phyloP scores from a whole-genome alignment of 306 rosid species.

The Quercus agrifolia region DNA sequence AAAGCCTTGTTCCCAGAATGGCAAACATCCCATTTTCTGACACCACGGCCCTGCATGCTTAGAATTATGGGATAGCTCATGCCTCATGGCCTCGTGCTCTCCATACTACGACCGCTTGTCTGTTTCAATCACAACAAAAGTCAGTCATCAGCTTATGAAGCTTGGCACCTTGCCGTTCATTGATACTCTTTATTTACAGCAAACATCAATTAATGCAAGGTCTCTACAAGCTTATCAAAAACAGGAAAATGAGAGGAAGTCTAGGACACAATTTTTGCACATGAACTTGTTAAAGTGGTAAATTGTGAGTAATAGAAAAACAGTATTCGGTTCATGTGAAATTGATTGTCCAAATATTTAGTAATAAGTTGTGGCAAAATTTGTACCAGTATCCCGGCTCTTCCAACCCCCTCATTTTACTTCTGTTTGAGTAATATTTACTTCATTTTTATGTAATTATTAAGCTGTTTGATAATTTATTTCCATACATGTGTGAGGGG shows the following conservation, averaged over 20 bases:
- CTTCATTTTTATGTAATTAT: no score
- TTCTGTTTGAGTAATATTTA: no score
- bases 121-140: slow-evolving; percentile 29
- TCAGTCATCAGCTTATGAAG: neutral
- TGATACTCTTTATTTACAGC: neutral
- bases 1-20: slow-evolving; percentile 35
- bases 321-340: no score
- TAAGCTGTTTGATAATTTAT: no score
- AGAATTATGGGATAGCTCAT: slow-evolving; percentile 39
- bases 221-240: no score
- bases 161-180: neutral
- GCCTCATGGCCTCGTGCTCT: slow-evolving; percentile 26
- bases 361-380: no score
- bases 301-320: no score
- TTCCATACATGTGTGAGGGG: no score
- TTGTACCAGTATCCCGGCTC: rapidly evolving
- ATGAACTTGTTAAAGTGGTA: rapidly evolving
- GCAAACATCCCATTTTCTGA: slow-evolving; percentile 73
- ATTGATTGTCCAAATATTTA: no score
- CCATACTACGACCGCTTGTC: slow-evolving; percentile 28
- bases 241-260: no score
- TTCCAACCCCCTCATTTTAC: no score
- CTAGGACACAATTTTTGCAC: no score
- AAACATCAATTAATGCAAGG: neutral
- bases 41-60: slow-evolving; percentile 42